Percentiles rank a stretch among this genome's conserved stretches.
phyloP scores from a whole-genome alignment of 2,329 filamentous ascomycete genomes.

The Colletotrichum cereale region DNA sequence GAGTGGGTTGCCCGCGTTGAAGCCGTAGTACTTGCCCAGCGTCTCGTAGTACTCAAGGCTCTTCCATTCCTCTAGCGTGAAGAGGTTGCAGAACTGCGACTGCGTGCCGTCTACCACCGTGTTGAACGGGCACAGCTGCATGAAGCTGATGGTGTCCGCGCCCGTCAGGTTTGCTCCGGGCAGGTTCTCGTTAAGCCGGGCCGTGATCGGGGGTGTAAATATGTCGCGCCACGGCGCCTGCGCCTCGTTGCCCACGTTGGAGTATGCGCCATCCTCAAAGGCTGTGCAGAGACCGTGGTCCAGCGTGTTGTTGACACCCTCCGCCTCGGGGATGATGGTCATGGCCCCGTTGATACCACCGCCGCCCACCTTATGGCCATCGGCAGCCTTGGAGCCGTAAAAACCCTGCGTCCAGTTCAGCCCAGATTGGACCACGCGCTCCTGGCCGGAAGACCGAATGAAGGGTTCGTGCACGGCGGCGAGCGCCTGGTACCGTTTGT shows the following conservation, averaged over 20 bases:
- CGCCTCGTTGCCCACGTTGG: slow-evolving; percentile 61
- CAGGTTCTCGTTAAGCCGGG: slow-evolving; percentile 77
- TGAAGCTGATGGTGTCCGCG: slow-evolving; percentile 76
- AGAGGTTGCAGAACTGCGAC: slow-evolving; percentile 82
- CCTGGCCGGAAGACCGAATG: slow-evolving; percentile 76
- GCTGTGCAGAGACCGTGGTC: slow-evolving; percentile 78
- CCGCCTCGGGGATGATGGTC: slow-evolving; percentile 76
- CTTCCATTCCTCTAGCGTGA: slow-evolving; percentile 79
- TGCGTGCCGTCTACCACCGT: slow-evolving; percentile 76
- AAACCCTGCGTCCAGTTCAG: slow-evolving; percentile 82
- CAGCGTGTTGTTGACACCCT: slow-evolving; percentile 82
- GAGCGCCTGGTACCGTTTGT: slow-evolving; percentile 76
- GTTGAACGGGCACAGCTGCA: slow-evolving; percentile 91
- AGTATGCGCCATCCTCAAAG: slow-evolving; percentile 73
- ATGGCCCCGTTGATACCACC: slow-evolving; percentile 65
- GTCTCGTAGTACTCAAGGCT: slow-evolving; percentile 85
- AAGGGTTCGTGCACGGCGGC: slow-evolving; percentile 73
- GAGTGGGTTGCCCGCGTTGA: slow-evolving; percentile 80
- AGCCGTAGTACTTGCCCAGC: slow-evolving; percentile 88
- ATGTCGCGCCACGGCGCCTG: slow-evolving; percentile 70
- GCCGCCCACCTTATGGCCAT: slow-evolving; percentile 52
- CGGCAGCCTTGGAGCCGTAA: slow-evolving; percentile 59
- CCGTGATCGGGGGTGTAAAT: slow-evolving; percentile 77
- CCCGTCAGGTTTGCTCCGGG: slow-evolving; percentile 74
- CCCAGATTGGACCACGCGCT: slow-evolving; percentile 80